phyloP scores from a whole-genome alignment of 257 asterid species.

The Capsicum baccatum region DNA sequence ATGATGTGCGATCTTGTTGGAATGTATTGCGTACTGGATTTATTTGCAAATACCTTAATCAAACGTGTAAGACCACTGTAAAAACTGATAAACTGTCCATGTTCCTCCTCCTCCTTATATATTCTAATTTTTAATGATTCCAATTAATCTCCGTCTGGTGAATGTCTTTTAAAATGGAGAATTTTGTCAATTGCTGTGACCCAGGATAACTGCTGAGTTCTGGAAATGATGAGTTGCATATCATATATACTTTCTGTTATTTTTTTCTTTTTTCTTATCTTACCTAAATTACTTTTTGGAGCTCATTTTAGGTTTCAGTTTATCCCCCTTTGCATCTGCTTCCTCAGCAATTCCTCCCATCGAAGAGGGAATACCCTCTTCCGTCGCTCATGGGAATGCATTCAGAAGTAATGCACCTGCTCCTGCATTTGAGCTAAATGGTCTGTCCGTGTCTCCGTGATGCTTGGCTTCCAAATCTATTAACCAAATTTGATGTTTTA shows the following conservation, averaged over 20 bases:
- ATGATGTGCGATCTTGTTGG: not conserved
- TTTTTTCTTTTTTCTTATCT: not conserved
- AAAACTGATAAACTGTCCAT: not conserved
- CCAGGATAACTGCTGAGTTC: not conserved
- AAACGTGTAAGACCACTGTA: not conserved
- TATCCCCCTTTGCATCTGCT: constrained; percentile 37
- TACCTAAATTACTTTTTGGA: not conserved
- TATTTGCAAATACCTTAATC: not conserved
- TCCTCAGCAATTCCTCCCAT: constrained; percentile 44
- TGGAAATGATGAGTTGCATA: not conserved
- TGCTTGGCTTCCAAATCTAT: constrained; percentile 21
- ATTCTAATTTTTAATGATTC: not conserved
- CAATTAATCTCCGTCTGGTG: not conserved
- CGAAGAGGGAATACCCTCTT: constrained; percentile 45
- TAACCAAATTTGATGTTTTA: constrained; percentile 7
- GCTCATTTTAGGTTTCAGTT: constrained; percentile 36
- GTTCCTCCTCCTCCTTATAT: not conserved
- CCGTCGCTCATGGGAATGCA: constrained; percentile 35
- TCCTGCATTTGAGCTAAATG: constrained; percentile 51
- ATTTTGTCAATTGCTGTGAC: constrained; percentile 6
- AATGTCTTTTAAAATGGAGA: constrained; percentile 10
- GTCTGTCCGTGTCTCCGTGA: constrained; percentile 39
- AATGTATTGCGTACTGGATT: not conserved
- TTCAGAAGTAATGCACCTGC: constrained; percentile 44
- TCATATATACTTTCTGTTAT: not conserved